phyloP scores from a whole-genome alignment of 2,329 filamentous ascomycete species.

The Akanthomyces lecanii region DNA sequence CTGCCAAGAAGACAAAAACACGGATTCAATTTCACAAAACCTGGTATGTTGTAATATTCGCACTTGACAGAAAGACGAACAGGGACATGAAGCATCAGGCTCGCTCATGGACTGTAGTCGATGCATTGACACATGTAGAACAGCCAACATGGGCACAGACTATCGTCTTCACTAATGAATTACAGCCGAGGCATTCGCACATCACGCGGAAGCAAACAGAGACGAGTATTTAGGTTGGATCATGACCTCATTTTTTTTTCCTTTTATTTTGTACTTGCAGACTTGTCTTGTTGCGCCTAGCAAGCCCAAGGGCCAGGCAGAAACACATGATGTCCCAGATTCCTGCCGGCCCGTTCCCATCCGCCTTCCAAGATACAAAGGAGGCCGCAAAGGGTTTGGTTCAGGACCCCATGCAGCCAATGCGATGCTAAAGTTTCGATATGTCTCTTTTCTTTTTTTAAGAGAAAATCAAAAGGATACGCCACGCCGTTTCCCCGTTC shows the following conservation, averaged over 20 bases:
- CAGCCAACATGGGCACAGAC: not conserved
- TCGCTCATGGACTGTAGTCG: no score
- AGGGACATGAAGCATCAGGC: no score
- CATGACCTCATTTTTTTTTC: constrained; percentile 38
- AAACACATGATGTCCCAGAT: constrained; percentile 3
- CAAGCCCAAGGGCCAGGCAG: constrained; percentile 9
- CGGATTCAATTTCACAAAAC: no score
- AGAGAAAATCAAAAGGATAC: constrained; percentile 15
- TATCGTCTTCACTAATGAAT: no score
- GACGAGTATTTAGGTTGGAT: constrained; percentile 23
- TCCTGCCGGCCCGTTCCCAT: constrained; percentile 5
- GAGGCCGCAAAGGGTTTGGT: not conserved
- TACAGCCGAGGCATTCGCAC: not conserved
- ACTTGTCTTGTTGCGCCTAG: constrained; percentile 17
- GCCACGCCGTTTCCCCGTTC: constrained; percentile 16
- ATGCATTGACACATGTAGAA: not conserved
- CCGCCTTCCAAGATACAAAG: constrained; percentile 15
- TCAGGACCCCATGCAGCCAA: not conserved
- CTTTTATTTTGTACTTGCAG: constrained; percentile 30
- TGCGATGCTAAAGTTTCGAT: constrained; percentile 8
- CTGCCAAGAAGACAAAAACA: no score
- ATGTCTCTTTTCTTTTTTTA: not conserved
- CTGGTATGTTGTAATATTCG: no score
- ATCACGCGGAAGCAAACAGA: not conserved
- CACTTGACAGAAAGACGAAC: no score